Percentiles rank a stretch among this genome's conserved stretches.
phyloP scores from a whole-genome alignment of 768 basidiomycete genomes.

The Boletus rubroflammeus region DNA sequence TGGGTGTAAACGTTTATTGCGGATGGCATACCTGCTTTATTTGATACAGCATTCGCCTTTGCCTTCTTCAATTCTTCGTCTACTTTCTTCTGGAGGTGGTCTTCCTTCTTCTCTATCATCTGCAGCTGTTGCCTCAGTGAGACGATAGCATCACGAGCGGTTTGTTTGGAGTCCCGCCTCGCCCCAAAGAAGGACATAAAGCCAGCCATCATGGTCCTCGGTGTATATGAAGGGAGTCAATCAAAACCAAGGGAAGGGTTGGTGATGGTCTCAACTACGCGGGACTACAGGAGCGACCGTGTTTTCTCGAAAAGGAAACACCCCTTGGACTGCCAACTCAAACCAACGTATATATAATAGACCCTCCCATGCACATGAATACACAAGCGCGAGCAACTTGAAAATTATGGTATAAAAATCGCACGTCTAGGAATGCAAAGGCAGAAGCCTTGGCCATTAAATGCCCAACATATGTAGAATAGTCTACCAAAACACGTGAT shows the following conservation, averaged over 20 bases:
- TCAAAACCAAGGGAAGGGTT: constrained; percentile 5
- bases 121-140: constrained; percentile 88
- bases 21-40: constrained; percentile 74
- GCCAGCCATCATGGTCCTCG: constrained; percentile 58
- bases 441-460: constrained; percentile 22
- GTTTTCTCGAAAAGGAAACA: constrained; percentile 27
- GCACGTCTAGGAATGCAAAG: constrained; percentile 28
- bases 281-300: constrained; percentile 12
- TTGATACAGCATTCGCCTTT: constrained; percentile 86
- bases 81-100: constrained; percentile 92
- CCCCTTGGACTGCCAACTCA: constrained; percentile 1
- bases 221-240: neutral
- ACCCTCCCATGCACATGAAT: neutral
- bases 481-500: constrained; percentile 23
- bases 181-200: constrained; percentile 90
- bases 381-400: constrained; percentile 4
- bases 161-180: constrained; percentile 75
- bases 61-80: constrained; percentile 93
- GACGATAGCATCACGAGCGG: constrained; percentile 91
- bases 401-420: constrained; percentile 29
- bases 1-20: neutral
- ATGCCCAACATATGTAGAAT: constrained; percentile 17
- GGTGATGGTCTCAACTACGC: constrained; percentile 10
- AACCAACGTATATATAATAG: neutral
- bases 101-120: constrained; percentile 99